Conservation (phyloP, 192 early-diverging fungal genomes). For the Coemansia sp. region DNA sequence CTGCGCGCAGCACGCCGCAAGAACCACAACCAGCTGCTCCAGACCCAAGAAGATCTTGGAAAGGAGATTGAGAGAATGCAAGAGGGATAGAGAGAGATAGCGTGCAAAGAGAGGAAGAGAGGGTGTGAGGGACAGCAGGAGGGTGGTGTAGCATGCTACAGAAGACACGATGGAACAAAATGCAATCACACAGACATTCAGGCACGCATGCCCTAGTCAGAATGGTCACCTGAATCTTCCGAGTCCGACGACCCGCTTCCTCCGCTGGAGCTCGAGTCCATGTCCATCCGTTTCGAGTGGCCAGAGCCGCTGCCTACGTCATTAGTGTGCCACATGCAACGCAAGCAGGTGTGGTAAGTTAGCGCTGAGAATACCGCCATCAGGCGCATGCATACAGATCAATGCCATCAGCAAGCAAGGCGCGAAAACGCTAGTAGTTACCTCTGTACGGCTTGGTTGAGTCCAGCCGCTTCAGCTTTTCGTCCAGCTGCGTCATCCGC, state of each 20-base stretch:
- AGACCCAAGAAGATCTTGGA: background rate
- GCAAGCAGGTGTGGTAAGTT: no score
- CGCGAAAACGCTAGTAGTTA: slow-evolving; percentile 10
- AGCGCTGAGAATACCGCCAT: background rate
- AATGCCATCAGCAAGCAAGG: background rate
- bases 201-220: slow-evolving; percentile 55
- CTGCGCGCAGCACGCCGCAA: background rate
- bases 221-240: slow-evolving; percentile 80
- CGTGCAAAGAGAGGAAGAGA: slow-evolving; percentile 1
- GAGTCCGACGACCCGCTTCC: slow-evolving; percentile 63
- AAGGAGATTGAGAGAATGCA: background rate
- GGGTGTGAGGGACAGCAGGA: no score
- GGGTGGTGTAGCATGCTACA: slow-evolving; percentile 12
- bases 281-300: slow-evolving; percentile 15
- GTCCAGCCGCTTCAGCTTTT: slow-evolving; percentile 49
- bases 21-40: background rate
- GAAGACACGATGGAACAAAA: slow-evolving; percentile 33
- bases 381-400: background rate
- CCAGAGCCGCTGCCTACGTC: slow-evolving; percentile 35
- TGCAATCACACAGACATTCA: slow-evolving; percentile 16
- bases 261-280: slow-evolving; percentile 47
- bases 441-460: slow-evolving; percentile 34
- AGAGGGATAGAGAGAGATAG: background rate
- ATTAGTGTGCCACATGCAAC: background rate
- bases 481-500: slow-evolving; percentile 42